Evolutionary conservation across 2,329 filamentous ascomycete species (phyloP).

Genomic region (Talaromyces sp.): DNA sequence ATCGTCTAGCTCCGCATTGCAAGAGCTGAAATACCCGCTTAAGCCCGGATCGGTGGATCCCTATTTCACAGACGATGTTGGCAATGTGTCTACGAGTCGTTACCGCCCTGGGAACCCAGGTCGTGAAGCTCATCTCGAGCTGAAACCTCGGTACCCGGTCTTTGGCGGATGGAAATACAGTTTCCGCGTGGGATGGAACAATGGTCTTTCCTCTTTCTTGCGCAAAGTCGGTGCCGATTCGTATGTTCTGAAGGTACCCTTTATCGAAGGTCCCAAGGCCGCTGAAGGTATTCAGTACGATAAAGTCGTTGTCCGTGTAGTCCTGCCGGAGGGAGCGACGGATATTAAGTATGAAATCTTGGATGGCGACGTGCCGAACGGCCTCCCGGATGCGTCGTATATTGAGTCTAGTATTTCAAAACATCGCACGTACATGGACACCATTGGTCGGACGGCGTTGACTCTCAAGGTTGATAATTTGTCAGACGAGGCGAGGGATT

Average conservation of each 20-base stretch:
- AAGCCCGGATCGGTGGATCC: conserved; percentile 73
- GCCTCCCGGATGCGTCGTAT: conserved; percentile 56
- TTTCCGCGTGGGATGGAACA: conserved; percentile 95
- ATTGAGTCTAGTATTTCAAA: conserved; percentile 55
- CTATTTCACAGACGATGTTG: conserved; percentile 94
- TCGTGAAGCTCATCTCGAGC: conserved; percentile 75
- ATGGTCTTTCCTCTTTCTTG: conserved; percentile 71
- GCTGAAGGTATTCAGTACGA: conserved; percentile 81
- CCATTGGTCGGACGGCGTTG: conserved; percentile 76
- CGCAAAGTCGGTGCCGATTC: conserved; percentile 58
- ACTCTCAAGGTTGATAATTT: conserved; percentile 77
- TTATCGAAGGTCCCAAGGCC: conserved; percentile 87
- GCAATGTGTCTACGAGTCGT: conserved; percentile 89
- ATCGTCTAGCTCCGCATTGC: conserved; percentile 72
- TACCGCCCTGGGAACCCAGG: conserved; percentile 66
- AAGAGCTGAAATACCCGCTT: conserved; percentile 75
- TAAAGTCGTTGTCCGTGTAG: conserved; percentile 69
- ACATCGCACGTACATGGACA: conserved; percentile 93
- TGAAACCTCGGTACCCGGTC: conserved; percentile 91
- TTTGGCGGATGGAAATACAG: conserved; percentile 98
- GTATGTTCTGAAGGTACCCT: conserved; percentile 85
- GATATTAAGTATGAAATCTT: conserved; percentile 60
- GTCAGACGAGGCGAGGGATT: conserved; percentile 82
- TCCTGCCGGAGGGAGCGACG: conserved; percentile 87
- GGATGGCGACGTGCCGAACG: conserved; percentile 60